Evolutionary conservation across 176 grass and related monocot species (phyloP), one percentile per base, ranked within the genome.

Genomic region (Aechmea fasciata): DNA sequence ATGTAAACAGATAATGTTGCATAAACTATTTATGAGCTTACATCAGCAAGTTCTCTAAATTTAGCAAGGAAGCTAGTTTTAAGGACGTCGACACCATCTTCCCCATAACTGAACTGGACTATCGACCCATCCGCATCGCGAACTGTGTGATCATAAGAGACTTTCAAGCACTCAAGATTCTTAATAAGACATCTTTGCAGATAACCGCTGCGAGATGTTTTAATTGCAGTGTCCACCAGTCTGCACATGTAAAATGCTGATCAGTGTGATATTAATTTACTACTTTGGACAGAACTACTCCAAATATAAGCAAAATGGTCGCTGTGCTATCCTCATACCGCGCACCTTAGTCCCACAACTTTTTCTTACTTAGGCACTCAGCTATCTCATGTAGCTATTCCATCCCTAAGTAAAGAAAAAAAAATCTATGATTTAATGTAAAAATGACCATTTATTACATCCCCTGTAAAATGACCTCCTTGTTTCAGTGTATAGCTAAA

Each of bases 171-270:
- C 76, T 97, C 89, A 20, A 97, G 71, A 75, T 79, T 92, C 75
- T 97, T 97, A 19, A 97, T 83, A 63, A 97, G 81, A 83, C 93
- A 97, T n/a, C 89, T 87, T 66, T 97, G 93, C 41, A 97, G 79
- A 66, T 97, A 97, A 22, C 93, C 93, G 66, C 93, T 97, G 15
- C 89, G 85, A n/a, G 93, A 97, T 69, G 89, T 97, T 73, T 97
- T 97, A 53, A 97, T 77, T 47, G 89, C 93, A 29, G 93, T 97
- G 71, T 97, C 93, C 77, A 87, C 79, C 71, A 97, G 84, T 70
- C 93, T 97, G 78, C 68, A 17, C 55, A 61, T 61, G 55, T 61
- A 61, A 61, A 61, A 61, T 18, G n/a, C 20, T 61, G 55, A 0
- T 61, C 4, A 22, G 50, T 10, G n/a, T 61, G 17, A 6, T 15